Percentiles rank a stretch among this genome's conserved stretches.
phyloP scores from a whole-genome alignment of 345 rosid species.

The Iberis pinnata region DNA sequence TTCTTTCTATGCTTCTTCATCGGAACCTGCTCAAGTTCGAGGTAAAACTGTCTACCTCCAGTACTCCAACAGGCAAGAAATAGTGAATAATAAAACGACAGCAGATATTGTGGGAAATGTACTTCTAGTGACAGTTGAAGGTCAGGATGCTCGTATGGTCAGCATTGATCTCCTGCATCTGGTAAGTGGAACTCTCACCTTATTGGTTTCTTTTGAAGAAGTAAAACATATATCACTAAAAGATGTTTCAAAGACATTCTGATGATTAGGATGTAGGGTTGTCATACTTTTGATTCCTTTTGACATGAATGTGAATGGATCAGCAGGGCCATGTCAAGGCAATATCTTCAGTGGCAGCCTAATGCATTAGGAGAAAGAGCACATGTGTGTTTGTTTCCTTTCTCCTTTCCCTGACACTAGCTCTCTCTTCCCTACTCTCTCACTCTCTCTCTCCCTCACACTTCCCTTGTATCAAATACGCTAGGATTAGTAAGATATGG shows the following conservation, averaged over 20 bases:
- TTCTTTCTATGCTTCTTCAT: constrained; percentile 89
- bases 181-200: constrained; percentile 48
- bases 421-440: constrained; percentile 71
- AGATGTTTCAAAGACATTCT: constrained; percentile 36
- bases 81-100: constrained; percentile 92
- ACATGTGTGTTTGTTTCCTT: constrained; percentile 99
- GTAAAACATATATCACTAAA: constrained; percentile 33
- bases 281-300: constrained; percentile 57
- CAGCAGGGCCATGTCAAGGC: constrained; percentile 99
- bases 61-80: constrained; percentile 96
- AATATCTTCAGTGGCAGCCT: constrained; percentile 98
- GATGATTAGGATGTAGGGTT: constrained; percentile 66
- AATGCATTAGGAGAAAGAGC: constrained; percentile 98
- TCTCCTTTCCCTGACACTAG: constrained; percentile 95
- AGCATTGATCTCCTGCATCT: constrained; percentile 96
- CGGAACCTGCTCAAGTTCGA: constrained; percentile 98
- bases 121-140: constrained; percentile 85
- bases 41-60: constrained; percentile 99
- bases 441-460: constrained; percentile 45
- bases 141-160: constrained; percentile 90
- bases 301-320: constrained; percentile 97
- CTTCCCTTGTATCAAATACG: constrained; percentile 46
- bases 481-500: constrained; percentile 16
- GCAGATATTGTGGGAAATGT: constrained; percentile 99
- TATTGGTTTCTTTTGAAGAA: constrained; percentile 30